Base-by-base conservation (phyloP, 2,329 filamentous ascomycete genomes). In the Pyrenochaeta sp. region DNA sequence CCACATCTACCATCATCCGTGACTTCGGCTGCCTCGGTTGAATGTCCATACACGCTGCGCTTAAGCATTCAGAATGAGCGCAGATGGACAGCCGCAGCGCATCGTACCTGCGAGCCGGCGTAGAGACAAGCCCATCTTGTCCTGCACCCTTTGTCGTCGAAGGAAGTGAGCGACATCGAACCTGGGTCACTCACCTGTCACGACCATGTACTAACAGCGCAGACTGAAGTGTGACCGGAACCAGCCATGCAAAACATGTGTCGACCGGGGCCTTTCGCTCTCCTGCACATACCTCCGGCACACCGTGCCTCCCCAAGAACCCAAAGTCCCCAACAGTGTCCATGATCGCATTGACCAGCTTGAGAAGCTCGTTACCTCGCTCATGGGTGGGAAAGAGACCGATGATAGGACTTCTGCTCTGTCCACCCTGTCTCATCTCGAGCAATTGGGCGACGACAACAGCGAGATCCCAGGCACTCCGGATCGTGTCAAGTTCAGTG, bases 271-370 rank as follows among this genome's bases (percentile, higher is more conserved):
- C 19, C 60, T 77, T 37, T 71, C 75, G 30, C 58, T 75, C 7
- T 75, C 75, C 6, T 76, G 74, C 62, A 71, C 71, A 3, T 72
- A 74, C 50, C 59, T 69, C 22, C 72, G 68, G 28, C 65, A 56
- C 55, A 39, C 45, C 19, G 61, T 67, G n/a, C 52, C 52, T 1
- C 46, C 61, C 10, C 69, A 57, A 55, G 68, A 72, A 49, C 51
- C 68, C 12, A 71, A 69, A 48, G 58, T 65, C 13, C 57, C 72
- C 5, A 61, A 63, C 55, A 74, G 73, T 62, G 72, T 77, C 13
- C 72, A 76, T 58, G 74, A 75, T 54, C 67, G 75, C 5, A 77
- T 77, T 42, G 65, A 74, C 40, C 75, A 77, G 51, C 65, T 77
- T 12, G 75, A 77, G 53, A 72, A 68, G 52, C 67, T 77, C 3